Conservation (phyloP, 2,329 filamentous ascomycete genomes). For the Stemphylium lycopersici region DNA sequence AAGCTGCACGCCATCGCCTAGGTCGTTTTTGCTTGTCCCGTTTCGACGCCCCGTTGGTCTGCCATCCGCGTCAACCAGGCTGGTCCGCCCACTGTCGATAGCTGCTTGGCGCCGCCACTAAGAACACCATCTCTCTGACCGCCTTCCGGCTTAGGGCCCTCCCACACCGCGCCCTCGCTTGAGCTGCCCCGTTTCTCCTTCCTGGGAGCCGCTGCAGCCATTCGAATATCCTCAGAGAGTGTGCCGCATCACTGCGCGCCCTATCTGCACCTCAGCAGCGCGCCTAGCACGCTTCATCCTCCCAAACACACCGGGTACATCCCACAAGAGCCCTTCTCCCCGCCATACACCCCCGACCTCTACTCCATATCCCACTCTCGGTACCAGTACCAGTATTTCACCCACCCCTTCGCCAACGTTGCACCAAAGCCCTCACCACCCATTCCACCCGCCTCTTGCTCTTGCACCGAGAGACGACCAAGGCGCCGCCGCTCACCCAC, state of each 20-base stretch:
- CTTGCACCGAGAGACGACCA: conserved; percentile 12
- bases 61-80: conserved; percentile 23
- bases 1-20: conserved; percentile 22
- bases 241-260: conserved; percentile 12
- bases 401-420: conserved; percentile 20
- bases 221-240: conserved; percentile 1
- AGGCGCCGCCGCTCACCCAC: conserved; percentile 18
- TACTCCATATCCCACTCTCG: conserved; percentile 31
- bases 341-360: conserved; percentile 39
- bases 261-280: conserved; percentile 10
- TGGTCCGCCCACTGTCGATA: conserved; percentile 35
- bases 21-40: conserved; percentile 25
- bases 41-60: conserved; percentile 21
- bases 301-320: conserved; percentile 18
- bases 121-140: conserved; percentile 36
- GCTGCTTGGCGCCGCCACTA: conserved; percentile 31
- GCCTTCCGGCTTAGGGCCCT: conserved; percentile 31
- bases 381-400: conserved; percentile 32
- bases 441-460: conserved; percentile 14
- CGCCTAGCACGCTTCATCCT: conserved; percentile 12
- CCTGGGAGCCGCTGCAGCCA: conserved; percentile 22
- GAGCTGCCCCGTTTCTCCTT: conserved; percentile 21
- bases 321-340: conserved; percentile 34
- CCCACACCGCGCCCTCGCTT: conserved; percentile 27
- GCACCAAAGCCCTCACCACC: conserved; percentile 30